phyloP scores from a whole-genome alignment of 371 early-diverging fungal genomes.

The Apophysomyces elegans region DNA sequence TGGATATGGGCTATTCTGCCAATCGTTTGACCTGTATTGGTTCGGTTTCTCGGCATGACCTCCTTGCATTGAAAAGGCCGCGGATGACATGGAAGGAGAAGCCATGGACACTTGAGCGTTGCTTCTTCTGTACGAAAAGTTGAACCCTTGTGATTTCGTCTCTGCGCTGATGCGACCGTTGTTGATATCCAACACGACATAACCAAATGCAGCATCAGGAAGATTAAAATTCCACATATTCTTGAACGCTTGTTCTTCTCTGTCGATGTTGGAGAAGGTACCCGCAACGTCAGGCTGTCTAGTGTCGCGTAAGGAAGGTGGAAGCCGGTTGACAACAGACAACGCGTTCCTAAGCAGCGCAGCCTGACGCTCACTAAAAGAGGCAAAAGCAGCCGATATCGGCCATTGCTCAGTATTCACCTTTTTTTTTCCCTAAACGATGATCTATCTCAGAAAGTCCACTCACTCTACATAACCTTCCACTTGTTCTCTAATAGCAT shows the following conservation, averaged over 20 bases:
- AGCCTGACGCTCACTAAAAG: slow-evolving; percentile 54
- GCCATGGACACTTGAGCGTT: slow-evolving; percentile 25
- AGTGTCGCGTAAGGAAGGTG: slow-evolving; percentile 33
- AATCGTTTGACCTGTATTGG: slow-evolving; percentile 32
- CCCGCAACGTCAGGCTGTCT: slow-evolving; percentile 13
- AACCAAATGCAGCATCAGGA: slow-evolving; percentile 66
- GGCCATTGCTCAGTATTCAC: too few relatives aligned
- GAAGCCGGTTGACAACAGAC: slow-evolving; percentile 60
- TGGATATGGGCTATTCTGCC: slow-evolving; percentile 18
- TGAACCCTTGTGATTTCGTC: slow-evolving; percentile 63
- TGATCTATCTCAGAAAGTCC: neutral
- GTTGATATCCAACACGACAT: slow-evolving; percentile 56
- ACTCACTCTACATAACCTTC: slow-evolving; percentile 62
- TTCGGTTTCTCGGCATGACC: slow-evolving; percentile 30
- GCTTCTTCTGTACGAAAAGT: slow-evolving; percentile 60
- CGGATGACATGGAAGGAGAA: slow-evolving; percentile 31
- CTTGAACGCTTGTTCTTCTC: slow-evolving; percentile 65
- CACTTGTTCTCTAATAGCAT: slow-evolving; percentile 62
- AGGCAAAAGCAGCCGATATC: neutral
- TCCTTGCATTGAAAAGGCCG: slow-evolving; percentile 21
- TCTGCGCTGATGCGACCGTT: slow-evolving; percentile 59
- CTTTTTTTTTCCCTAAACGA: neutral
- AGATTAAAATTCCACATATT: slow-evolving; percentile 75
- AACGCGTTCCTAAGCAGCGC: slow-evolving; percentile 59
- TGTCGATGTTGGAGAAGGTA: slow-evolving; percentile 25